These are phyloP conservation scores for Colletotrichum agaves DNA, from an alignment of 2,329 filamentous ascomycete genomes.

Conservation along the genomic window DNA sequence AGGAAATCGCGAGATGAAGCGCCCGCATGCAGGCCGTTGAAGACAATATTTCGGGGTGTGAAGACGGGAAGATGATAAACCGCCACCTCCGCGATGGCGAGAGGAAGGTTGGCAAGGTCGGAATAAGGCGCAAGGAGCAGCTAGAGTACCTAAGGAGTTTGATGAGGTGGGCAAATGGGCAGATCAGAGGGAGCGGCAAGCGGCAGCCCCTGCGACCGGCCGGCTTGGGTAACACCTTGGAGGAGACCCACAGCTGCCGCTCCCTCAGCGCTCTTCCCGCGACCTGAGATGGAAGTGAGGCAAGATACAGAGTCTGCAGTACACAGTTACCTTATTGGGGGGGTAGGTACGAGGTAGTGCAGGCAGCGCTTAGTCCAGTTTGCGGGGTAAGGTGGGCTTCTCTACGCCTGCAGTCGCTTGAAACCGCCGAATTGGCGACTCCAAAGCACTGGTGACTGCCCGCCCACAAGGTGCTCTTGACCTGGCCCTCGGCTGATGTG, in stretches of 20 bases:
- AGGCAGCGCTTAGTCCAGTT: slow-evolving; percentile 22
- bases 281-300: too few relatives aligned
- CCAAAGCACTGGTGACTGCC: not conserved
- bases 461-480: slow-evolving; percentile 5
- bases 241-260: slow-evolving; percentile 20
- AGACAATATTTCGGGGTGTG: not conserved
- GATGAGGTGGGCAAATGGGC: slow-evolving; percentile 8
- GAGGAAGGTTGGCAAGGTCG: slow-evolving; percentile 5
- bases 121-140: not conserved
- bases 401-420: slow-evolving; percentile 15
- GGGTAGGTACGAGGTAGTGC: not conserved
- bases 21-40: slow-evolving; percentile 12
- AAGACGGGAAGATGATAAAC: slow-evolving; percentile 13
- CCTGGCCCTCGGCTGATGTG: not conserved
- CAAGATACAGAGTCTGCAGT: not conserved
- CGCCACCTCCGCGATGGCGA: slow-evolving; percentile 19
- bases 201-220: slow-evolving; percentile 29
- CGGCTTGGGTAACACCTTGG: slow-evolving; percentile 11
- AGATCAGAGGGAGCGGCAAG: slow-evolving; percentile 30
- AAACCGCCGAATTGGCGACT: slow-evolving; percentile 28
- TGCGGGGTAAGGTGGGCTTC: slow-evolving; percentile 26
- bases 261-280: slow-evolving; percentile 24
- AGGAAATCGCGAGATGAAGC: not conserved
- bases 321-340: too few relatives aligned
- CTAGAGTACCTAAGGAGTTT: not conserved